These are phyloP conservation scores for Conticribra guillardii DNA, from an alignment of 108 stramenopile genomes.

Conservation along the genomic window DNA sequence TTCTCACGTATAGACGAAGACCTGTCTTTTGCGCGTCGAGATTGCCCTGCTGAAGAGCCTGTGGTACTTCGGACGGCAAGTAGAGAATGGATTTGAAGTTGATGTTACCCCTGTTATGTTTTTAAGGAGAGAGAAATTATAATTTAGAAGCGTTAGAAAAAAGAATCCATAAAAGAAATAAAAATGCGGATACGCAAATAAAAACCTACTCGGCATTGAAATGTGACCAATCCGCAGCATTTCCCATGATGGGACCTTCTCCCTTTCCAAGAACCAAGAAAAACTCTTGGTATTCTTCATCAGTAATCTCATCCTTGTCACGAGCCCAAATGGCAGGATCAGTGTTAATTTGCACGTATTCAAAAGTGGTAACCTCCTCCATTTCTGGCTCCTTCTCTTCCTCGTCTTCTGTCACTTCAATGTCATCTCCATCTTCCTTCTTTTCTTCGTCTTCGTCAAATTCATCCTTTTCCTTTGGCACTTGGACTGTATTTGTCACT, in stretches of 20 bases:
- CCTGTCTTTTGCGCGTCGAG: conserved; percentile 49
- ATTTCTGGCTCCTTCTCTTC: conserved; percentile 73
- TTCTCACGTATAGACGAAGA: conserved; percentile 94
- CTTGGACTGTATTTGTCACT: conserved; percentile 73
- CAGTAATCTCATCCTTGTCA: conserved; percentile 92
- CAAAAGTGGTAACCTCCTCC: conserved; percentile 84
- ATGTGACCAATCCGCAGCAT: conserved; percentile 93
- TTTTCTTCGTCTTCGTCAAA: conserved; percentile 64
- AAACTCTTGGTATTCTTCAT: conserved; percentile 98
- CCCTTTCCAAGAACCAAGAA: conserved; percentile 81
- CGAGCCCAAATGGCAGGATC: conserved; percentile 99
- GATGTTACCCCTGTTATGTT: conserved; percentile 90
- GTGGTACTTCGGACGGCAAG: conserved; percentile 81
- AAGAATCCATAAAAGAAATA: not conserved
- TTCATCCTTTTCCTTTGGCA: conserved; percentile 84
- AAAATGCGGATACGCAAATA: not conserved
- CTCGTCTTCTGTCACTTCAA: conserved; percentile 34
- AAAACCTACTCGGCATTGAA: conserved; percentile 95
- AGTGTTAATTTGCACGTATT: conserved; percentile 94
- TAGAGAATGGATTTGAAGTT: conserved; percentile 99
- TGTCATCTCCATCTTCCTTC: conserved; percentile 35
- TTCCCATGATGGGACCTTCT: conserved; percentile 26
- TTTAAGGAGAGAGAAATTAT: not conserved
- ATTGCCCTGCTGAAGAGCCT: conserved; percentile 53
- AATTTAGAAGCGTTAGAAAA: not conserved